Evolutionary conservation across 352 stramenopile species (phyloP).

Genomic region (Thraustochytrium striatum): DNA sequence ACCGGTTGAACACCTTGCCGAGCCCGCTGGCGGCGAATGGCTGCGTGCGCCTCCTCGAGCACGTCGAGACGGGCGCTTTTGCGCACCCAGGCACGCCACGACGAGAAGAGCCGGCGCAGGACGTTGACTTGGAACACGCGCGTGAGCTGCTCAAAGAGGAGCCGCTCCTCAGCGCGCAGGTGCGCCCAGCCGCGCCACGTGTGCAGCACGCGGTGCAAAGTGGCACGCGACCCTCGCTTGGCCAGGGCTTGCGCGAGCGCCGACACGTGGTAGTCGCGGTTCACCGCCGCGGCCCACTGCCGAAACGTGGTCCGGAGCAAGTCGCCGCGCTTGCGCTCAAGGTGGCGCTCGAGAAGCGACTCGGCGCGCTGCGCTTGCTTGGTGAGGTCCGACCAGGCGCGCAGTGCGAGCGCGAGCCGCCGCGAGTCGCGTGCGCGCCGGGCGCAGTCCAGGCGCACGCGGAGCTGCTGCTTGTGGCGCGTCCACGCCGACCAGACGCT

Average conservation of each 20-base stretch:
- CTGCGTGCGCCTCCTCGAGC: background rate
- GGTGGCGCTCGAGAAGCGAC: background rate
- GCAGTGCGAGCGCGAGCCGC: background rate
- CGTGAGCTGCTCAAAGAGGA: background rate
- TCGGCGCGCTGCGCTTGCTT: background rate
- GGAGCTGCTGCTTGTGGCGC: background rate
- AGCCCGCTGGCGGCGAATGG: background rate
- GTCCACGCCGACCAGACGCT: background rate
- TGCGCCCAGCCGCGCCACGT: background rate
- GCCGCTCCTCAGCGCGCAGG: background rate
- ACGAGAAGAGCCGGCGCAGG: slow-evolving; percentile 9
- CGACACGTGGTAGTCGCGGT: background rate
- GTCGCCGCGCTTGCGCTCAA: background rate
- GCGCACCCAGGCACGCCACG: slow-evolving; percentile 8
- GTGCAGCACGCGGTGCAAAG: background rate
- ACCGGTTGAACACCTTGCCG: background rate
- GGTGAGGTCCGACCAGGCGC: background rate
- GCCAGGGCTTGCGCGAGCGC: background rate
- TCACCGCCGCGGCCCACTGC: background rate
- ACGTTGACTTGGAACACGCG: background rate
- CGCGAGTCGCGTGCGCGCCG: background rate
- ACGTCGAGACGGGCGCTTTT: background rate
- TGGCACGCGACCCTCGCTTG: background rate
- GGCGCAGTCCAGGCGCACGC: background rate
- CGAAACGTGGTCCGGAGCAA: background rate